Conservation (phyloP, 2,329 filamentous ascomycete genomes). For the Monosporascus sp. region DNA sequence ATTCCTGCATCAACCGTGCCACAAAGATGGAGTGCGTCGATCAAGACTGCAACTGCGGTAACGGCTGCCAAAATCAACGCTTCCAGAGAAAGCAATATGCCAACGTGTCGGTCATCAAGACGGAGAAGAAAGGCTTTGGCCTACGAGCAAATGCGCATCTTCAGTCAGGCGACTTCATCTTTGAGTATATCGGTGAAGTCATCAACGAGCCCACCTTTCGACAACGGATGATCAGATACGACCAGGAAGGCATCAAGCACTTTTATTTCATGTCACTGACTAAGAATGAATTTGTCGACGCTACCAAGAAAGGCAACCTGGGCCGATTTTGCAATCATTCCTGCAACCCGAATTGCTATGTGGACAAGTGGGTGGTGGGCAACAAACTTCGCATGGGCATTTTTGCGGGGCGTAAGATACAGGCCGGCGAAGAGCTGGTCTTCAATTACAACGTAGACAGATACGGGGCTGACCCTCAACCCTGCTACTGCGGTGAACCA, state of each 20-base stretch:
- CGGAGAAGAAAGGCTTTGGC: conserved; percentile 95
- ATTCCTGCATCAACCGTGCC: conserved; percentile 96
- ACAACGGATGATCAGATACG: conserved; percentile 86
- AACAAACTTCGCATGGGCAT: conserved; percentile 99
- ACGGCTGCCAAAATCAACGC: conserved; percentile 86
- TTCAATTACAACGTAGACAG: conserved; percentile 99
- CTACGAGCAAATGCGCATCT: conserved; percentile 76
- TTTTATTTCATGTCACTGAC: conserved; percentile 99
- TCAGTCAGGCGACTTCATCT: conserved; percentile 84
- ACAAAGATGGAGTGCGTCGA: conserved; percentile 94
- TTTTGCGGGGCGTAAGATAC: conserved; percentile 80
- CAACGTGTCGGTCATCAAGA: conserved; percentile 90
- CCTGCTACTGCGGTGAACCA: conserved; percentile 90
- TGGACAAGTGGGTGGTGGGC: conserved; percentile 98
- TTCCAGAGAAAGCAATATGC: conserved; percentile 90
- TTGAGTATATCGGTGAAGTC: conserved; percentile 97
- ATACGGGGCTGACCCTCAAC: conserved; percentile 93
- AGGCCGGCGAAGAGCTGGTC: conserved; percentile 87
- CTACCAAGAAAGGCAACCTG: conserved; percentile 92
- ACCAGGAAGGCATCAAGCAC: conserved; percentile 94
- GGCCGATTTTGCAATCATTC: conserved; percentile 98
- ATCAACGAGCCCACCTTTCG: conserved; percentile 91
- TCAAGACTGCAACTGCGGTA: conserved; percentile 80
- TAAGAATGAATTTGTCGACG: conserved; percentile 95
- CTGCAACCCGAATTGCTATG: conserved; percentile 97